Evolutionary conservation across 192 early-diverging fungal species (phyloP).

Genomic region (Phlyctochytrium bullatum): DNA sequence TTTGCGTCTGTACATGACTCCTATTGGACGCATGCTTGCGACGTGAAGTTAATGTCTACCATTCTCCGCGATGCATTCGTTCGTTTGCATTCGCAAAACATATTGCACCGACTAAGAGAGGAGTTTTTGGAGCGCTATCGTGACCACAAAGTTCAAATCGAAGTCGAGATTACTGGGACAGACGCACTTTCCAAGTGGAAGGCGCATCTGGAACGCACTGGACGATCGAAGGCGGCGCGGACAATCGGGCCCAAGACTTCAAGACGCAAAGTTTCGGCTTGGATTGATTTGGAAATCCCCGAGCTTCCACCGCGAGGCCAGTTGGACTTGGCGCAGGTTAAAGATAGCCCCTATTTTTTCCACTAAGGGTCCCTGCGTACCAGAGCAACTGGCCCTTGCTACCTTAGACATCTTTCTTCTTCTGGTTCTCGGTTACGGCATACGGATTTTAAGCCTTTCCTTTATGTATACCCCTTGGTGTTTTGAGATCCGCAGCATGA

Average conservation of each 20-base stretch:
- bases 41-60: constrained; percentile 80
- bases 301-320: constrained; percentile 77
- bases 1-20: constrained; percentile 98
- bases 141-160: constrained; percentile 64
- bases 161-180: constrained; percentile 27
- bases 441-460: no score
- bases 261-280: constrained; percentile 28
- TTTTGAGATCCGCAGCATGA: no score
- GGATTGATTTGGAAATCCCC: constrained; percentile 65
- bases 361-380: constrained; percentile 54
- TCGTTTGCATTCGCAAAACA: constrained; percentile 72
- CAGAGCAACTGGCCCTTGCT: no score
- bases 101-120: constrained; percentile 77
- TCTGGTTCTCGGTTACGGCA: no score
- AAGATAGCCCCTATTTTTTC: constrained; percentile 88
- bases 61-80: constrained; percentile 91
- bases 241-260: constrained; percentile 9
- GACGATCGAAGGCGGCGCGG: constrained; percentile 3
- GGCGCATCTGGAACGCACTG: constrained; percentile 18
- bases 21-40: constrained; percentile 96
- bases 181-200: constrained; percentile 30
- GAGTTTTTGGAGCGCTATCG: constrained; percentile 83
- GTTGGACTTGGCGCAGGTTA: constrained; percentile 80
- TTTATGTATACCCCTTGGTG: no score
- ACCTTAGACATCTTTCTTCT: no score